Evolutionary conservation across 768 basidiomycete species (phyloP), one percentile per base, ranked within the genome.

Genomic region (Russula dissimulans): DNA sequence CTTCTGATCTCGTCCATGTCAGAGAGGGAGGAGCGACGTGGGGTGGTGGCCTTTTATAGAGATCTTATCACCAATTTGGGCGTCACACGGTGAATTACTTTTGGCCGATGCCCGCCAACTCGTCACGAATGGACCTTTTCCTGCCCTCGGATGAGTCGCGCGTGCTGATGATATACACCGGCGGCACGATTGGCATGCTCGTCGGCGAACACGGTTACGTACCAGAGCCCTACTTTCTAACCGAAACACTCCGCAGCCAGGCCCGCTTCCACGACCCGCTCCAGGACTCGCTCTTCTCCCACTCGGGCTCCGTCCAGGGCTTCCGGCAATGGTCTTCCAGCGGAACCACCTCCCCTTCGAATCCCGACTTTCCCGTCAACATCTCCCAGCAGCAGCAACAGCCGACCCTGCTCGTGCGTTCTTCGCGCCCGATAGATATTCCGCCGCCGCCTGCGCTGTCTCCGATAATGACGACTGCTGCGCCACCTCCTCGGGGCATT

Each of bases 141-240:
- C 71, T 75, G 47, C 75, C 78, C 65, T 72, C 80, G 18, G 83
- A 88, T 63, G 90, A 93, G 67, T 83, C 89, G 11, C 79, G 81
- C 55, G 89, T 94, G n/a, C 84, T 93, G 54, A 78, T 94, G 60
- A 86, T 94, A 32, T 93, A 93, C 75, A 93, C 92, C 39, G 91
- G 89, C 34, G 92, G 92, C 15, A 95, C 92, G 0, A 92, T 95
- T 65, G 90, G 89, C 17, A 91, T 91, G 89, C 83, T 91, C 47
- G 79, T 88, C 39, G 84, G 86, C 38, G 76, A 84, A 38, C 80
- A 83, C 61, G 87, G 88, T 63, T 90, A 89, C 69, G 85, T 88
- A 22, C 89, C 91, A 12, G 92, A 94, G 68, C 91, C 91, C 0
- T 86, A 86, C 66, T 94, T 92, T 70, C 75, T 95, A 63, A 91